phyloP scores from a whole-genome alignment of 2,329 filamentous ascomycete species.

The Epichloe aotearoae region DNA sequence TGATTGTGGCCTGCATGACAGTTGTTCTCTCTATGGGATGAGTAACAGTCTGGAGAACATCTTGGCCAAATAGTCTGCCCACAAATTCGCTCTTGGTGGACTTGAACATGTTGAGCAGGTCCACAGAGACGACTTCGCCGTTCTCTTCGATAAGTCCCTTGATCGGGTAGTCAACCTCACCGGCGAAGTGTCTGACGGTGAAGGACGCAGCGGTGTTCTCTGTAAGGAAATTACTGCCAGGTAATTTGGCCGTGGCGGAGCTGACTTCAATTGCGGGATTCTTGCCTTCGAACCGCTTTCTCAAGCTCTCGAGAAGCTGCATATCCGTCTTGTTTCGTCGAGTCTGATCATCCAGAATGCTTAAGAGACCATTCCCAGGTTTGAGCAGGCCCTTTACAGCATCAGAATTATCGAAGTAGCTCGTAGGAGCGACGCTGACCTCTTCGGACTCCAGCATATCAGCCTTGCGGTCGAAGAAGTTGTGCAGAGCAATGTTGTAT shows the following conservation, averaged over 20 bases:
- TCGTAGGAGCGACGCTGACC: constrained; percentile 76
- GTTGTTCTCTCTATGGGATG: constrained; percentile 83
- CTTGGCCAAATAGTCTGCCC: constrained; percentile 84
- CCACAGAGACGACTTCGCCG: constrained; percentile 87
- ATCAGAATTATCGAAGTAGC: constrained; percentile 96
- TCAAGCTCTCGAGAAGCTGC: constrained; percentile 80
- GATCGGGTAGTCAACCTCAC: constrained; percentile 88
- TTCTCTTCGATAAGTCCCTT: constrained; percentile 88
- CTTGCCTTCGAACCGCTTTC: constrained; percentile 88
- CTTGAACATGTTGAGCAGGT: constrained; percentile 87
- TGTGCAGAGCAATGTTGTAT: constrained; percentile 87
- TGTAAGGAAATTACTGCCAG: constrained; percentile 81
- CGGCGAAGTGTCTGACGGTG: constrained; percentile 88
- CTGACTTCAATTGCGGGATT: constrained; percentile 79
- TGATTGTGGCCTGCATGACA: constrained; percentile 91
- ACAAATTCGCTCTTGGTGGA: constrained; percentile 83
- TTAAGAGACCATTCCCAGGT: constrained; percentile 79
- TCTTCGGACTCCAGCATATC: constrained; percentile 92
- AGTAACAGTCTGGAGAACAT: constrained; percentile 81
- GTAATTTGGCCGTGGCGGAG: constrained; percentile 59
- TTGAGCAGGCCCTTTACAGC: constrained; percentile 87
- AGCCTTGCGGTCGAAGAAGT: constrained; percentile 89
- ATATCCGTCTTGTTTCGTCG: constrained; percentile 76
- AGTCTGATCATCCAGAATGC: constrained; percentile 93
- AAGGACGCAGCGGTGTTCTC: constrained; percentile 71